These are phyloP conservation scores for Endotrypanum monterogeii DNA, from an alignment of 208 protist genomes.

Conservation along the genomic window DNA sequence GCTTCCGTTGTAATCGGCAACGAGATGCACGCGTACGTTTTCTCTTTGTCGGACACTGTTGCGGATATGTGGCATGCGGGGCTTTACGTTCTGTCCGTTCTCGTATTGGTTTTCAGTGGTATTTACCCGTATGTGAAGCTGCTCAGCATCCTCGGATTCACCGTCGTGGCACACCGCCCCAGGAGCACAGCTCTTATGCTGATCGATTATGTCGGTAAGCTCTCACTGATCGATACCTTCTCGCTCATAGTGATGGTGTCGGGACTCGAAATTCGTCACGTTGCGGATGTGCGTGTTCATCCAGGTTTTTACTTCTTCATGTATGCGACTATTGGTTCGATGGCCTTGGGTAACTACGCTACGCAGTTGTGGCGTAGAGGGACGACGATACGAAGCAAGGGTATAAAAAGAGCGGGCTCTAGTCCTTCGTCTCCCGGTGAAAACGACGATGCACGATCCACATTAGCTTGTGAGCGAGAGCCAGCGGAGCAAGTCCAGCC, in stretches of 20 bases:
- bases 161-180: constrained; percentile 47
- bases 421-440: background rate
- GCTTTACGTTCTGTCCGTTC: constrained; percentile 77
- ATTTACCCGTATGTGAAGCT: constrained; percentile 95
- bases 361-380: constrained; percentile 50
- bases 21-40: constrained; percentile 65
- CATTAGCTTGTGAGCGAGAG: too few relatives aligned
- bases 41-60: constrained; percentile 83
- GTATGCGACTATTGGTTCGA: constrained; percentile 48
- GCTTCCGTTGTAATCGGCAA: constrained; percentile 50
- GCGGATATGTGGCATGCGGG: constrained; percentile 86
- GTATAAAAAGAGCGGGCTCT: background rate
- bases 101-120: constrained; percentile 93
- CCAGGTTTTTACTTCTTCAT: constrained; percentile 68
- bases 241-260: constrained; percentile 93
- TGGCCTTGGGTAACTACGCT: constrained; percentile 71
- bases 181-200: constrained; percentile 51
- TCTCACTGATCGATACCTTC: constrained; percentile 93
- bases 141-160: constrained; percentile 61
- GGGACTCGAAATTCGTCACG: constrained; percentile 64
- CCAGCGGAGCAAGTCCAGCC: background rate
- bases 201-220: constrained; percentile 93
- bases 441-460: background rate
- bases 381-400: constrained; percentile 26
- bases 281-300: constrained; percentile 46